Evolutionary conservation across 2,329 filamentous ascomycete species (phyloP).

Genomic region (Colletotrichum agaves): DNA sequence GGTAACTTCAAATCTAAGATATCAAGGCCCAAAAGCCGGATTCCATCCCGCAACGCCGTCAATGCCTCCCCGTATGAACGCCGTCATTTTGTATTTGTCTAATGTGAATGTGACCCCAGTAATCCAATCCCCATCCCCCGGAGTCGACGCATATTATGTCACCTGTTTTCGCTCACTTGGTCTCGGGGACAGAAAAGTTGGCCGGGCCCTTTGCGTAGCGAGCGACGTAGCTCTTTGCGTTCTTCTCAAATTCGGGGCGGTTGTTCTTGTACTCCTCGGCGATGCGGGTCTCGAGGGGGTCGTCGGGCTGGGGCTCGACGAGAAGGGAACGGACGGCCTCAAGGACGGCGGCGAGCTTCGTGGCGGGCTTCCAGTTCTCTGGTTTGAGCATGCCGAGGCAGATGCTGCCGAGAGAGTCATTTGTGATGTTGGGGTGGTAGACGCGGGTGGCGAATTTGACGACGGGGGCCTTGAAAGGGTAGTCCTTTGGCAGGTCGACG

Average conservation of each 20-base stretch:
- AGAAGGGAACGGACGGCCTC: conserved; percentile 80
- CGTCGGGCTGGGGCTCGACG: conserved; percentile 85
- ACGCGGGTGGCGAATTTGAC: conserved; percentile 88
- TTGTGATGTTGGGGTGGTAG: conserved; percentile 95
- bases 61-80: conserved; percentile 8
- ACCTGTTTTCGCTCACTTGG: conserved; percentile 16
- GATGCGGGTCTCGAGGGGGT: conserved; percentile 87
- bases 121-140: too few species aligned
- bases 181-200: conserved; percentile 46
- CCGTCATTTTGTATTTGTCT: not conserved
- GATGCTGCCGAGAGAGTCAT: conserved; percentile 86
- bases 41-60: conserved; percentile 18
- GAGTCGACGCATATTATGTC: too few species aligned
- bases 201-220: conserved; percentile 71
- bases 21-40: conserved; percentile 5
- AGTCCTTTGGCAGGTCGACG: conserved; percentile 79
- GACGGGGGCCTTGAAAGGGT: conserved; percentile 89
- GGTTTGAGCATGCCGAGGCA: conserved; percentile 85
- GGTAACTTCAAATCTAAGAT: not conserved
- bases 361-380: conserved; percentile 92
- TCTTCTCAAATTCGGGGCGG: conserved; percentile 76
- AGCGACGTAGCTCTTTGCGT: conserved; percentile 77
- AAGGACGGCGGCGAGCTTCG: conserved; percentile 79
- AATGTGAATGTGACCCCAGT: not conserved
- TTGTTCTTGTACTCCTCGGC: conserved; percentile 84